These are phyloP conservation scores for Phytophthora aleatoria DNA, from an alignment of 352 stramenopile genomes.

Conservation along the genomic window DNA sequence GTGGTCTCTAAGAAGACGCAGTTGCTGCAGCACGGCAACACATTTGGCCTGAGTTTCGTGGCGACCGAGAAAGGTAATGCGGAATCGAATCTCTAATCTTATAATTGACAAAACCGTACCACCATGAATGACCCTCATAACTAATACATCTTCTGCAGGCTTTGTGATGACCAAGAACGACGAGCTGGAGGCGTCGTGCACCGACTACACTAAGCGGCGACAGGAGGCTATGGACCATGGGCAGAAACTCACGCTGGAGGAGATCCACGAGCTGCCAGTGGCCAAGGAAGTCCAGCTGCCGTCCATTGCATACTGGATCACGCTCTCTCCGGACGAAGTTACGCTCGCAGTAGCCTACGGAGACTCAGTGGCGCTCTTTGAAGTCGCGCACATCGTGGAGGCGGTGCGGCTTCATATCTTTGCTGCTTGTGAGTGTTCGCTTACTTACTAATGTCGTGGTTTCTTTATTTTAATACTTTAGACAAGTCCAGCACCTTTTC, in stretches of 20 bases:
- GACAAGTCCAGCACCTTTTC: constrained; percentile 39
- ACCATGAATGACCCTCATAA: constrained; percentile 1
- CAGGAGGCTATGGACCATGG: constrained; percentile 61
- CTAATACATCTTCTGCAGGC: constrained; percentile 30
- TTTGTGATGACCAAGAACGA: constrained; percentile 50
- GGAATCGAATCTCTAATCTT: constrained; percentile 11
- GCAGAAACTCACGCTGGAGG: constrained; percentile 53
- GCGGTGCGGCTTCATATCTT: constrained; percentile 37
- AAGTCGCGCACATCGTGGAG: constrained; percentile 58
- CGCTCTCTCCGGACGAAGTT: constrained; percentile 58
- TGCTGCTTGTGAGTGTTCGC: not conserved
- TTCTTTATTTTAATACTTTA: constrained; percentile 18
- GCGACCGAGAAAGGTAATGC: constrained; percentile 38
- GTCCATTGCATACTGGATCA: constrained; percentile 51
- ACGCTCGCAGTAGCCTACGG: constrained; percentile 58
- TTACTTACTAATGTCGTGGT: constrained; percentile 1
- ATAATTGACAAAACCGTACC: constrained; percentile 2
- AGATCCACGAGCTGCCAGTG: constrained; percentile 44
- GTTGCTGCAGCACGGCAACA: constrained; percentile 65
- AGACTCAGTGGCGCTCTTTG: constrained; percentile 52
- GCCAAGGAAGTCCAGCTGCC: constrained; percentile 44
- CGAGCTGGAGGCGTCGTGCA: constrained; percentile 36
- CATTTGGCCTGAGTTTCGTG: constrained; percentile 61
- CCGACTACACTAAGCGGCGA: constrained; percentile 50
- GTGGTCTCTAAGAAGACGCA: constrained; percentile 52